A percentile compares a stretch with the other conserved stretches of the same genome.
These are phyloP conservation scores for Lachnellula occidentalis DNA, from an alignment of 2,329 filamentous ascomycete genomes.

Conservation along the genomic window DNA sequence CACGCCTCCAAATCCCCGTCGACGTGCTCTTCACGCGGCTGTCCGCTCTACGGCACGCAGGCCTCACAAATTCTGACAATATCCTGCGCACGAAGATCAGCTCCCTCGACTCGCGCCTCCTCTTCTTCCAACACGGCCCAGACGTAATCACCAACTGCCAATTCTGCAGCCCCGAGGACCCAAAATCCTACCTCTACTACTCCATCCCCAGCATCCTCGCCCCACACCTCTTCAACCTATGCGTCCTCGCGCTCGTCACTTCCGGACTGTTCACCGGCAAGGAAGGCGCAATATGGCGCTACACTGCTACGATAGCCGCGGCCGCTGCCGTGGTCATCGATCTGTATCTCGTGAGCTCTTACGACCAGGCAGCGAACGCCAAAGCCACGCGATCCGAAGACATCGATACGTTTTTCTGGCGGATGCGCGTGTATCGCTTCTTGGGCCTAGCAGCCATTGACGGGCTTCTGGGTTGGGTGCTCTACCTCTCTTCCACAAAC, in stretches of 20 bases:
- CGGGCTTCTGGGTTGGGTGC: slow-evolving; percentile 51
- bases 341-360: slow-evolving; percentile 57
- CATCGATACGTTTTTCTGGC: slow-evolving; percentile 68
- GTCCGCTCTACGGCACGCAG: slow-evolving; percentile 44
- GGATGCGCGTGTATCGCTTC: slow-evolving; percentile 55
- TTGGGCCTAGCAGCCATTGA: slow-evolving; percentile 62
- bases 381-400: slow-evolving; percentile 56
- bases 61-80: slow-evolving; percentile 55
- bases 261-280: slow-evolving; percentile 59
- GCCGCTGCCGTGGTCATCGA: slow-evolving; percentile 57
- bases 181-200: slow-evolving; percentile 71
- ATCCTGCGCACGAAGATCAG: slow-evolving; percentile 63
- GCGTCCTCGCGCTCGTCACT: slow-evolving; percentile 66
- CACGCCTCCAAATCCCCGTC: slow-evolving; percentile 77
- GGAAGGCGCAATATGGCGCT: slow-evolving; percentile 64
- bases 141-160: slow-evolving; percentile 66
- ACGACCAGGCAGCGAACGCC: slow-evolving; percentile 60
- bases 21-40: slow-evolving; percentile 81
- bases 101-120: slow-evolving; percentile 64
- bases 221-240: slow-evolving; percentile 77
- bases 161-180: slow-evolving; percentile 74
- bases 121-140: slow-evolving; percentile 82
- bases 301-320: slow-evolving; percentile 59
- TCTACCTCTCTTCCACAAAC: slow-evolving; percentile 77
- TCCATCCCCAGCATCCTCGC: slow-evolving; percentile 66